Percentiles rank a stretch among this genome's conserved stretches.
Evolutionary conservation across 2,329 filamentous ascomycete species (phyloP).

Genomic region (Cadophora luteo-olivacea): DNA sequence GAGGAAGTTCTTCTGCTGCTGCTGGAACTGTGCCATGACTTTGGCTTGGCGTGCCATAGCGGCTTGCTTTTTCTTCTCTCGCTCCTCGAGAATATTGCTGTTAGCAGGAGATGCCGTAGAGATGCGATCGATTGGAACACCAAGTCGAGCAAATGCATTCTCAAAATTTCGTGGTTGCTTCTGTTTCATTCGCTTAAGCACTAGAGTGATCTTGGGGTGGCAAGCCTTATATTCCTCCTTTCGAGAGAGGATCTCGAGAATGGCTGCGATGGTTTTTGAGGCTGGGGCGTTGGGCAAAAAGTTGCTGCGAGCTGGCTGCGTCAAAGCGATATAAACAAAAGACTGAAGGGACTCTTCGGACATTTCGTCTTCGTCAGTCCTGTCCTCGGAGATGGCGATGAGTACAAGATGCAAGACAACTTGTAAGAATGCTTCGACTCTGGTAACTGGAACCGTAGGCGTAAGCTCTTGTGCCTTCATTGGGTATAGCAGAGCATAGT

Average conservation of each 20-base stretch:
- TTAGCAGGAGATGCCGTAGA: slow-evolving; percentile 83
- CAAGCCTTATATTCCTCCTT: slow-evolving; percentile 82
- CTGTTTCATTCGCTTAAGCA: slow-evolving; percentile 85
- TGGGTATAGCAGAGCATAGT: slow-evolving; percentile 85
- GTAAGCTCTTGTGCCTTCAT: slow-evolving; percentile 72
- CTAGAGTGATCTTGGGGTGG: slow-evolving; percentile 82
- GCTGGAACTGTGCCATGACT: slow-evolving; percentile 98
- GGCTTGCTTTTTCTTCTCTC: slow-evolving; percentile 86
- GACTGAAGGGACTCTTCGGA: slow-evolving; percentile 60
- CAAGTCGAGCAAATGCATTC: slow-evolving; percentile 66
- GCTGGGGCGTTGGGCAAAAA: slow-evolving; percentile 62
- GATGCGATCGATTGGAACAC: slow-evolving; percentile 77
- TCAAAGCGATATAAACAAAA: slow-evolving; percentile 76
- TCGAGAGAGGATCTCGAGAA: slow-evolving; percentile 65
- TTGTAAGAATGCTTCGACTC: slow-evolving; percentile 90
- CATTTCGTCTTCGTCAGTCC: slow-evolving; percentile 60
- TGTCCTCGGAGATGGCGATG: slow-evolving; percentile 85
- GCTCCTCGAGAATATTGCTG: slow-evolving; percentile 63
- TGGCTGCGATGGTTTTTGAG: slow-evolving; percentile 67
- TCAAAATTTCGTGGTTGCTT: slow-evolving; percentile 79
- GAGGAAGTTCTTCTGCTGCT: slow-evolving; percentile 95
- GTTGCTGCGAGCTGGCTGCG: slow-evolving; percentile 65
- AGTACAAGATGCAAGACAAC: slow-evolving; percentile 88
- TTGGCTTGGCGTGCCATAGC: slow-evolving; percentile 88
- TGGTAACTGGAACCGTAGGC: slow-evolving; percentile 77